Base-by-base conservation (phyloP, 352 stramenopile species). In the Phytophthora palmivora region DNA sequence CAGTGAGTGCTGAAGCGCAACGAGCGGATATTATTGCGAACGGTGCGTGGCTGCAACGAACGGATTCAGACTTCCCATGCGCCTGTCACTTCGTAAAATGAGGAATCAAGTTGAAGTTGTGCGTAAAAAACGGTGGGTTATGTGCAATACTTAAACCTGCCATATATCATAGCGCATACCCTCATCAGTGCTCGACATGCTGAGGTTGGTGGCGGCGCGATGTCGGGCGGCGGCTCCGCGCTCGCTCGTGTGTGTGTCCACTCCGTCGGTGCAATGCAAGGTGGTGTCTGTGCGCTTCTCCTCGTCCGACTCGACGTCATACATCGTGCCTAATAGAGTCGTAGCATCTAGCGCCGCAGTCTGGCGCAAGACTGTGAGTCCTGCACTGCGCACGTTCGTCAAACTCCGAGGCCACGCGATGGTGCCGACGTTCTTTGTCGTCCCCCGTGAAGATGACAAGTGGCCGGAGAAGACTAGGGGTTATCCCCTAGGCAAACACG, bases 401-500 rank as follows among this genome's bases (percentile, higher is more conserved):
- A 26, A 55, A 30, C 57, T 63, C 2, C 12, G 50, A 2, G 28
- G 22, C 16, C 45, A 63, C 16, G 5, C 54, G 36, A 43, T 63
- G 38, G 18, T 63, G 12, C 52, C 60, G 1, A 6, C 42, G 12
- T 14, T 8, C n/a, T 60, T 68, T 16, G 14, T 36, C 5, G 52
- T 63, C 18, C 60, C 60, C 0, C 8, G 2, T 7, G 10, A 15
- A 9, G 51, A 68, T n/a, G 37, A 42, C 7, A 16, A n/a, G 1
- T 60, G 49, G 32, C 60, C 60, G 12, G 9, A 24, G 30, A 19
- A 32, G 15, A 47, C 28, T 1, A 49, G 24, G 33, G 58, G 45
- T 6, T 58, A 63, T n/a, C 44, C 18, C 2, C 41, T 69, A 33
- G 60, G 60, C 5, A 44, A 54, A 11, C 43, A 63, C 15, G 52